Percentiles rank a stretch among this genome's conserved stretches.
Conservation (phyloP, 2,329 filamentous ascomycete species). For the Xylaria sp. region DNA sequence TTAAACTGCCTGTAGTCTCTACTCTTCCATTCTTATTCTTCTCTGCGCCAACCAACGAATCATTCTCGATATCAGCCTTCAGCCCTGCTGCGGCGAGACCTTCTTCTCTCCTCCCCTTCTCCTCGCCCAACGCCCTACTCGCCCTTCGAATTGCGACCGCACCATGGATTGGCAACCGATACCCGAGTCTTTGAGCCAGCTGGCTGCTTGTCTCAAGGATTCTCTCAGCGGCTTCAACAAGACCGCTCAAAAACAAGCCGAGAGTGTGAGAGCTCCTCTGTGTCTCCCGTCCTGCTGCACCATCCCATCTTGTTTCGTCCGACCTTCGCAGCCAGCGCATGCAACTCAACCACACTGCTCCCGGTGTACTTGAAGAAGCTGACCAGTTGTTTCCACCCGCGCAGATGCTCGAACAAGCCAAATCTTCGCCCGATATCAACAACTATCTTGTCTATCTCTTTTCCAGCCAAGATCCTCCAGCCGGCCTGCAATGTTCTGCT, state of each 20-base stretch:
- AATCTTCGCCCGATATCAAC: constrained; percentile 89
- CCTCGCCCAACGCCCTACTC: neutral
- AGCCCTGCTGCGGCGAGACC: constrained; percentile 3
- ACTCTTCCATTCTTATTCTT: neutral
- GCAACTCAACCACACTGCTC: neutral
- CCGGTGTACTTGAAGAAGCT: constrained; percentile 33
- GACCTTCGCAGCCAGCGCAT: constrained; percentile 40
- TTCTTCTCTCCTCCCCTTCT: neutral
- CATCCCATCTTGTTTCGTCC: constrained; percentile 21
- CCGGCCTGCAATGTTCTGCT: constrained; percentile 67
- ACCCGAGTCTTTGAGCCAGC: constrained; percentile 86
- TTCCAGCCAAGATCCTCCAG: constrained; percentile 73
- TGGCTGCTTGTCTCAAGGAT: constrained; percentile 89
- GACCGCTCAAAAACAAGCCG: constrained; percentile 86
- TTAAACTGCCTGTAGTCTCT: constrained; percentile 8
- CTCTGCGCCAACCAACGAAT: constrained; percentile 22
- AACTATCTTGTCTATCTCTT: constrained; percentile 97
- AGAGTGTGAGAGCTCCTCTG: constrained; percentile 71
- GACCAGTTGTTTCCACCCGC: constrained; percentile 33
- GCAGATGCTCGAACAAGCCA: constrained; percentile 94
- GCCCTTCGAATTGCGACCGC: constrained; percentile 27
- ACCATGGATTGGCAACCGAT: constrained; percentile 94
- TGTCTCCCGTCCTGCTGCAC: constrained; percentile 32
- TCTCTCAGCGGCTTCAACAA: constrained; percentile 88
- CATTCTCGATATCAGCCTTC: neutral